phyloP scores from a whole-genome alignment of 176 grass and related monocot species.

The Aegilops speltoides region DNA sequence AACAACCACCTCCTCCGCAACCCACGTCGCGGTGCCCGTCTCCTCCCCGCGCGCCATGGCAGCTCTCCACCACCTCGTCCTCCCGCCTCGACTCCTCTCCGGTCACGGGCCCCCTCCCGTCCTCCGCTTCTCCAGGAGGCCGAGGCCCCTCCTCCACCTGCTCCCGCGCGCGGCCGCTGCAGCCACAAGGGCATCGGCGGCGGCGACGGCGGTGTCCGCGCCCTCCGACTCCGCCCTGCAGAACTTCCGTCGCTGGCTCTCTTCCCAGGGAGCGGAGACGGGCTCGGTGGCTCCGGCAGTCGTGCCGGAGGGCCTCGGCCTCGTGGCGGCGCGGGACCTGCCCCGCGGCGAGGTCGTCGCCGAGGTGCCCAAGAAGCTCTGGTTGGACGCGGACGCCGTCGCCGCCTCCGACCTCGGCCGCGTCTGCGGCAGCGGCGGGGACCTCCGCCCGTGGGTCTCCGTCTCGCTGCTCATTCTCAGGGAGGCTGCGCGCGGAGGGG shows the following conservation, averaged over 20 bases:
- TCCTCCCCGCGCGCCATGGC: conserved; percentile 33
- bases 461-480: conserved; percentile 74
- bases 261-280: conserved; percentile 39
- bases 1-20: neutral
- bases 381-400: conserved; percentile 84
- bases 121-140: conserved; percentile 8
- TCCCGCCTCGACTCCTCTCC: neutral
- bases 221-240: conserved; percentile 48
- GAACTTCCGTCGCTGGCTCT: conserved; percentile 73
- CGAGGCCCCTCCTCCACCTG: conserved; percentile 1
- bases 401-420: conserved; percentile 67
- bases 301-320: conserved; percentile 78
- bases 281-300: conserved; percentile 45
- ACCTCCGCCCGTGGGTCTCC: conserved; percentile 70
- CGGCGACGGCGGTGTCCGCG: neutral
- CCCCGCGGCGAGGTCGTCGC: conserved; percentile 70
- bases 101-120: neutral
- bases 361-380: conserved; percentile 87
- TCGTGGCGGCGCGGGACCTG: conserved; percentile 64
- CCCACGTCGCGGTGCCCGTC: neutral
- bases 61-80: conserved; percentile 5
- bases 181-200: neutral
- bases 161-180: conserved; percentile 16
- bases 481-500: conserved; percentile 52
- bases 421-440: conserved; percentile 35